Evolutionary conservation across 2,329 filamentous ascomycete genomes (phyloP), one percentile per base, ranked within the genome.

Genomic region (Fusarium sp.): DNA sequence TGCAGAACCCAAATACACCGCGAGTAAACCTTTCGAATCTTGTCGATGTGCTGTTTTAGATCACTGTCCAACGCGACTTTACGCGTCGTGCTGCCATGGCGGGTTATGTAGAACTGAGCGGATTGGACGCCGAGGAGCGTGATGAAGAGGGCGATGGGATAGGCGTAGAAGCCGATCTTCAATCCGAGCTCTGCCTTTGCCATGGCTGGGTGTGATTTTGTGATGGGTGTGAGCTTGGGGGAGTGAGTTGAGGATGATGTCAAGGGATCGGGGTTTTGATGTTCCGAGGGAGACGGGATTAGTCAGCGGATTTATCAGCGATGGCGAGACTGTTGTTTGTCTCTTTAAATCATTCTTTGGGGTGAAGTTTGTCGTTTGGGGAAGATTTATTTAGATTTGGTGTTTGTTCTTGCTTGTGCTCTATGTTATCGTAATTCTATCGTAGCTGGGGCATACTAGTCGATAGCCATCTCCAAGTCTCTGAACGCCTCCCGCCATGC

Each of bases 141-240:
- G 8, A 77, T 63, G 52, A 85, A 84, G 14, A 85, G 79, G 10
- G 80, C 77, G 45, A 80, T 81, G 2, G 84, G 84, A 66, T 85
- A 85, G 58, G 81, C 60, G 57, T 85, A 85, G 71, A 85, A 85
- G 66, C 81, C 81, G 13, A 82, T 76, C 66, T 81, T 78, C 55
- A 85, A 74, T 42, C 81, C 84, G 47, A 81, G 66, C 73, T 83
- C 75, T 55, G 78, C 76, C 48, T 70, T 78, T 50, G 80, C 81
- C 82, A 84, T 84, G 69, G 42, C 42, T 45, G 17, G 24, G 24
- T 1, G 15, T 18, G 24, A 45, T 18, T 26, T 44, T 5, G 24
- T 17, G 18, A 38, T 34, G 42, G 22, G 26, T 12, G 22, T 28
- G 60, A 70, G 30, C 24, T 38, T 47, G 30, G 15, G 39, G 32